Evolutionary conservation across 139 green algal species (phyloP), one percentile per base, ranked within the genome.

Genomic region (Chlorella sp.): DNA sequence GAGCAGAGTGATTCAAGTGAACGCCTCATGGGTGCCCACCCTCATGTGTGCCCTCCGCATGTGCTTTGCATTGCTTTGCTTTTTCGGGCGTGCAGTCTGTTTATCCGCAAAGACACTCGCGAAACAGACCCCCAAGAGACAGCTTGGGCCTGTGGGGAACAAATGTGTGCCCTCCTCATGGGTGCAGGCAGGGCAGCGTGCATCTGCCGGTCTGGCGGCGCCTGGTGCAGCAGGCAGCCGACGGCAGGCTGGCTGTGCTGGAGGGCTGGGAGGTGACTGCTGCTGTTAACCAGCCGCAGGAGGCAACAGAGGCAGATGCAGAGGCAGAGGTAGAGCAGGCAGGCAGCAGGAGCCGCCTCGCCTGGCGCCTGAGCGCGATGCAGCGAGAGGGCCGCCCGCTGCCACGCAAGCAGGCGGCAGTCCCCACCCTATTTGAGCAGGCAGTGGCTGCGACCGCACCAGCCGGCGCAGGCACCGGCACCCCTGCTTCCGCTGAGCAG

Each of bases 171-270:
- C 53, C 75, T 15, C 48, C 53, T 40, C 71, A 12, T 86, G 16
- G 53, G 28, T 86, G 87, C 69, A 77, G 88, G 42, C 71, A 87
- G n/a, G 86, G 39, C 53, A 93, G 61, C 61, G 73, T 93, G 53
- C 68, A 86, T 30, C 83, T 86, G 18, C 57, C 71, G 14, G 26
- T 71, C 19, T 93, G 87, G 90, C 77, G 60, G 26, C 87, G 79
- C 34, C 87, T 90, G 61, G 40, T 32, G 9, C 61, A 80, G 61
- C 39, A 39, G 60, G 87, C 79, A 16, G 79, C 78, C 2, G 40
- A 30, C 0, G 87, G 87, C 26, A 71, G 40, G 61, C 60, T 90
- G 64, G 39, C 61, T 24, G 87, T 90, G 36, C 78, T 90, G 28
- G 87, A 90, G n/a, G 87, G 79, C 18, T 66, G 57, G 34, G 87